A percentile compares a stretch with the other conserved stretches of the same genome.
phyloP scores from a whole-genome alignment of 345 rosid genomes.

The Brassica rapa region DNA sequence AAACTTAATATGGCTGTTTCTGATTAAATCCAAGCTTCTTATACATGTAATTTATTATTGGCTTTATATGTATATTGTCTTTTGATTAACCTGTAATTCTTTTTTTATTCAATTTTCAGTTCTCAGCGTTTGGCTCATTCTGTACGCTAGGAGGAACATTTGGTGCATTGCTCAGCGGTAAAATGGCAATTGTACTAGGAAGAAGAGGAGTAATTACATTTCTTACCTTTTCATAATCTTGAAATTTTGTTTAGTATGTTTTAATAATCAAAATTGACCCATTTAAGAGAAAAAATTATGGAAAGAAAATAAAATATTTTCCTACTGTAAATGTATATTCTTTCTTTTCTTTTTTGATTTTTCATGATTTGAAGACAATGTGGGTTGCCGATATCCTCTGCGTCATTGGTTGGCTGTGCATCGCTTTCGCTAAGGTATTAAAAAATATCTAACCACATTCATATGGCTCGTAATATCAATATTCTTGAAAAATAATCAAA shows the following conservation, averaged over 20 bases:
- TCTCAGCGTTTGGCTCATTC: slow-evolving; percentile 37
- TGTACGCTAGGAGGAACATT: slow-evolving; percentile 37
- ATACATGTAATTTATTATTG: too few relatives aligned
- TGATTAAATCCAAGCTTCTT: too few relatives aligned
- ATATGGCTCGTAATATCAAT: not conserved
- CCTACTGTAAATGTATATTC: too few relatives aligned
- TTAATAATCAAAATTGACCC: not conserved
- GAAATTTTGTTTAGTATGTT: not conserved
- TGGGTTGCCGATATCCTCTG: slow-evolving; percentile 43
- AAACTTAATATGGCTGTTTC: too few relatives aligned
- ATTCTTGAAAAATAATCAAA: not conserved
- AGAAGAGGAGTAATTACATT: slow-evolving; percentile 30
- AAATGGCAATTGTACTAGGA: slow-evolving; percentile 37
- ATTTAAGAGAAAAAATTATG: not conserved
- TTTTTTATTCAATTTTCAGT: slow-evolving; percentile 14
- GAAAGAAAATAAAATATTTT: not conserved
- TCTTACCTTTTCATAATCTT: not conserved
- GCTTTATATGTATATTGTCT: not conserved
- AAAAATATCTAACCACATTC: not conserved
- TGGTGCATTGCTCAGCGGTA: slow-evolving; percentile 41
- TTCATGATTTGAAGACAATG: slow-evolving; percentile 38
- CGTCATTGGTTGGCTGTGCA: slow-evolving; percentile 53
- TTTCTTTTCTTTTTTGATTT: too few relatives aligned
- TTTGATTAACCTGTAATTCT: not conserved
- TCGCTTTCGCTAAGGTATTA: slow-evolving; percentile 52